phyloP scores from a whole-genome alignment of 2,329 filamentous ascomycete species.

The Neonectria neomacrospora region DNA sequence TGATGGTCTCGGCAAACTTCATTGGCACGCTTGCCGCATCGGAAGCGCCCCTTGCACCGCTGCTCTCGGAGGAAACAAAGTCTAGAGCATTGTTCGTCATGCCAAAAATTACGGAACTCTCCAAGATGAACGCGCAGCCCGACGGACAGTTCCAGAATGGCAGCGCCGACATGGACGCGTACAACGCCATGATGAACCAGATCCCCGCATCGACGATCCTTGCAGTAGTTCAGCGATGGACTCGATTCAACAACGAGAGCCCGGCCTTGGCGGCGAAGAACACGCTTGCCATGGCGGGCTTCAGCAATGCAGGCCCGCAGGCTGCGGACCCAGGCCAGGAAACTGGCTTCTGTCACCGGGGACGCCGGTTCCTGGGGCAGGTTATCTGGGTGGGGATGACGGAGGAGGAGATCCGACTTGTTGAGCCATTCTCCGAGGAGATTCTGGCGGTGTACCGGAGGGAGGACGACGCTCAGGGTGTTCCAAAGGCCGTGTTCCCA shows the following conservation, averaged over 20 bases:
- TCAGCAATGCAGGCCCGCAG: not conserved
- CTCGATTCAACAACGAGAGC: not conserved
- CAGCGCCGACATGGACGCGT: not conserved
- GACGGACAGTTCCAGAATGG: not conserved
- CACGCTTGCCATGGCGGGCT: not conserved
- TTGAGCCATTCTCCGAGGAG: not conserved
- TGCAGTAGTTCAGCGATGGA: not conserved
- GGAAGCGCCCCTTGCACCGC: not conserved
- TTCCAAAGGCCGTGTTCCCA: not conserved
- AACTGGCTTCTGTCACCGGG: not conserved
- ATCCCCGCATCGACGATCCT: not conserved
- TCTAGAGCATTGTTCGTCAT: not conserved
- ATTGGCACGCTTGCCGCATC: not conserved
- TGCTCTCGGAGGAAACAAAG: not conserved
- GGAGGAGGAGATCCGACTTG: not conserved
- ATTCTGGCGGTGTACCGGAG: not conserved
- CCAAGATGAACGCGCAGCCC: not conserved
- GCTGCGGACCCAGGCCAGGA: not conserved
- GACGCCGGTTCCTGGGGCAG: not conserved
- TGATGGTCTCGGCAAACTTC: not conserved
- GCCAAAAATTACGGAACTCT: not conserved
- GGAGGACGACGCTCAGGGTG: not conserved
- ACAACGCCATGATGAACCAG: not conserved
- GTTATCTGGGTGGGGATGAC: not conserved
- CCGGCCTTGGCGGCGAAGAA: not conserved